Evolutionary conservation across 2,329 filamentous ascomycete genomes (phyloP).

Genomic region (Acephala macrosclerotiorum): DNA sequence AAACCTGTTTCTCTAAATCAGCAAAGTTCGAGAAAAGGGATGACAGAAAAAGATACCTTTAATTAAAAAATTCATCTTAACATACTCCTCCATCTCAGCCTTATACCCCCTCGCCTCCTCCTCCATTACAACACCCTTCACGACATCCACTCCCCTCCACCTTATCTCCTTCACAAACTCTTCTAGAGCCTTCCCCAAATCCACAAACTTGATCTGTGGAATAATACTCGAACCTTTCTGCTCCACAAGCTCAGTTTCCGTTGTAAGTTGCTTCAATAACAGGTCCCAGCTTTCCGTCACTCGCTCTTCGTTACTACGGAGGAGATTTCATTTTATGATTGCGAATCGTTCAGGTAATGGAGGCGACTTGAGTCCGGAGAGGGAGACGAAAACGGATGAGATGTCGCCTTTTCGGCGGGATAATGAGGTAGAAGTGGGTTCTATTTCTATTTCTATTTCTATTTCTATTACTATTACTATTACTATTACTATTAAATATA

Average conservation of each 20-base stretch:
- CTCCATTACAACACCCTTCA: conserved; percentile 70
- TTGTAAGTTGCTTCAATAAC: conserved; percentile 52
- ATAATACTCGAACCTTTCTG: conserved; percentile 55
- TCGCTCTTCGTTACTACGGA: conserved; percentile 55
- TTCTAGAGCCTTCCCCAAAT: background rate
- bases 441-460: too few relatives aligned
- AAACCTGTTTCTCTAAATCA: too few relatives aligned
- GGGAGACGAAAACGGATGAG: conserved; percentile 66
- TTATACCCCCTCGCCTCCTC: conserved; percentile 71
- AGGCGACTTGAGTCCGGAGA: conserved; percentile 54
- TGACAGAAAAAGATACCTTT: conserved; percentile 37
- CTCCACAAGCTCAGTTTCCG: conserved; percentile 57
- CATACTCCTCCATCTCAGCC: conserved; percentile 68
- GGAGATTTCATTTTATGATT: conserved; percentile 60
- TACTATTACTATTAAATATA: too few relatives aligned
- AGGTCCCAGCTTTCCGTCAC: conserved; percentile 57
- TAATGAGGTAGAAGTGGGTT: background rate
- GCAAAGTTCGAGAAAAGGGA: too few relatives aligned
- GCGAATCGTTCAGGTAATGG: conserved; percentile 63
- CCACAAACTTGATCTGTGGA: conserved; percentile 58
- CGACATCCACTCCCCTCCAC: conserved; percentile 51
- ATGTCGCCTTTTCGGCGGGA: conserved; percentile 61
- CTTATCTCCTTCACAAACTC: conserved; percentile 41
- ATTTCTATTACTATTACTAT: too few relatives aligned
- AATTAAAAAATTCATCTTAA: conserved; percentile 66